phyloP scores from a whole-genome alignment of 108 stramenopile species.

The Asterionellopsis glacialis region DNA sequence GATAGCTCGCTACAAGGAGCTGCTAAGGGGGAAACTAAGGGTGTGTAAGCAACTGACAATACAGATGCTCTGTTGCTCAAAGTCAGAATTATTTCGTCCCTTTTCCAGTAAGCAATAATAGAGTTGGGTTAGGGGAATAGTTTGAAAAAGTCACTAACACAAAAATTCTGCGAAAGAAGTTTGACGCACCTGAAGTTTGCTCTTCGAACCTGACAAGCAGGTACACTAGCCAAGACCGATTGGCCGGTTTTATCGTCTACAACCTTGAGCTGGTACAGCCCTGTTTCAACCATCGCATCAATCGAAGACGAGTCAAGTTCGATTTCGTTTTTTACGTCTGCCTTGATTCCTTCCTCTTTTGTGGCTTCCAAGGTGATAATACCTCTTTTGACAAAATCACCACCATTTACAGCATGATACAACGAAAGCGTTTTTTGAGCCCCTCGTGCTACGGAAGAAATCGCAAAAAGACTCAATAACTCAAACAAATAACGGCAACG shows the following conservation, averaged over 20 bases:
- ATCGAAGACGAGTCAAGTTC: too few species aligned
- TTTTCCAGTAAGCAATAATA: constrained; percentile 2
- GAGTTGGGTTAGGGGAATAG: neutral
- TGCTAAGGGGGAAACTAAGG: constrained; percentile 76
- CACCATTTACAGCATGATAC: too few species aligned
- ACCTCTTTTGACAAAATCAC: too few species aligned
- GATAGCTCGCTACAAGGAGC: constrained; percentile 50
- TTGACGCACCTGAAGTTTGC: constrained; percentile 47
- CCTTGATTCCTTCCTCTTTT: too few species aligned
- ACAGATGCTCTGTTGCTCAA: constrained; percentile 47
- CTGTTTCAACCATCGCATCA: constrained; percentile 14
- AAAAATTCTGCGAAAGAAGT: neutral
- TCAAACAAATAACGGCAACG: too few species aligned
- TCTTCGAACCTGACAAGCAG: constrained; percentile 45
- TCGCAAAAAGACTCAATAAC: too few species aligned
- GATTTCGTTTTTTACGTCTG: too few species aligned
- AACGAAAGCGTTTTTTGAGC: too few species aligned
- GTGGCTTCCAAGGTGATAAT: too few species aligned
- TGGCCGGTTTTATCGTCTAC: constrained; percentile 15
- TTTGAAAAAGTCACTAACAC: neutral
- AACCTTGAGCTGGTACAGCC: constrained; percentile 48
- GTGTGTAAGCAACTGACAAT: constrained; percentile 61
- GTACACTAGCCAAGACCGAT: constrained; percentile 38
- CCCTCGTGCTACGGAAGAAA: too few species aligned
- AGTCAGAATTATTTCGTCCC: constrained; percentile 67